Conservation (phyloP, 2,329 filamentous ascomycete genomes). For the Dryadomyces sulphureus region DNA sequence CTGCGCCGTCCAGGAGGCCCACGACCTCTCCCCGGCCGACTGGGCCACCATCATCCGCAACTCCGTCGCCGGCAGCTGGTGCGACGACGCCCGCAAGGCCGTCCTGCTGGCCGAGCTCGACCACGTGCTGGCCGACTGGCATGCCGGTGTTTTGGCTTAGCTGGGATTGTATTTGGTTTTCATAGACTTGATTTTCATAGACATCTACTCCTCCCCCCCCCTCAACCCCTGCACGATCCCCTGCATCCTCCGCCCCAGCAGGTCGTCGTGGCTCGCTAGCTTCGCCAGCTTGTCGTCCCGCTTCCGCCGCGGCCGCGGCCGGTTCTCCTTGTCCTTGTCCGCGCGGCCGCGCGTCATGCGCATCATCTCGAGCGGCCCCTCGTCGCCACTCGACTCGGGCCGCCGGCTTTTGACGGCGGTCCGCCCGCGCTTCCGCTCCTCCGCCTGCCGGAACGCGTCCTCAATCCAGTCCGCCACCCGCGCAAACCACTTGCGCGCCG, state of each 20-base stretch:
- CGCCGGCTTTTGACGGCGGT: too few species aligned
- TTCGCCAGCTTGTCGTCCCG: slow-evolving; percentile 32
- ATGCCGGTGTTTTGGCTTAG: too few species aligned
- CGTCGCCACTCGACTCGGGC: slow-evolving; percentile 56
- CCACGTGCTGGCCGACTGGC: slow-evolving; percentile 15
- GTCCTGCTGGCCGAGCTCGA: slow-evolving; percentile 36
- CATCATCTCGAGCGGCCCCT: slow-evolving; percentile 68
- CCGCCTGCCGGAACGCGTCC: slow-evolving; percentile 50
- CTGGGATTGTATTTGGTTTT: too few species aligned
- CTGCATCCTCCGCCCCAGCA: slow-evolving; percentile 42
- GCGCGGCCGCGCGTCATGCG: too few species aligned
- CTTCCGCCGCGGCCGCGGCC: too few species aligned
- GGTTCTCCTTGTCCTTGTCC: slow-evolving; percentile 14
- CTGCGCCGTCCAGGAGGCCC: slow-evolving; percentile 59
- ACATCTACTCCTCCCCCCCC: slow-evolving; percentile 25
- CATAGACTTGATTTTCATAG: too few species aligned
- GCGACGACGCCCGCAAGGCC: slow-evolving; percentile 44
- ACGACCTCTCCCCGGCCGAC: slow-evolving; percentile 45
- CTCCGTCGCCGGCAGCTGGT: slow-evolving; percentile 57
- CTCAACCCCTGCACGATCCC: slow-evolving; percentile 39
- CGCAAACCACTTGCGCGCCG: slow-evolving; percentile 78
- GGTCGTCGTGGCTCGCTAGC: slow-evolving; percentile 41
- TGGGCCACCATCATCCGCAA: slow-evolving; percentile 50
- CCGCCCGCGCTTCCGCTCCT: slow-evolving; percentile 13
- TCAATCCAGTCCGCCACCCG: slow-evolving; percentile 70